Evolutionary conservation across 805 yeast species (phyloP).

Genomic region (Alloascoidea hylecoeti): DNA sequence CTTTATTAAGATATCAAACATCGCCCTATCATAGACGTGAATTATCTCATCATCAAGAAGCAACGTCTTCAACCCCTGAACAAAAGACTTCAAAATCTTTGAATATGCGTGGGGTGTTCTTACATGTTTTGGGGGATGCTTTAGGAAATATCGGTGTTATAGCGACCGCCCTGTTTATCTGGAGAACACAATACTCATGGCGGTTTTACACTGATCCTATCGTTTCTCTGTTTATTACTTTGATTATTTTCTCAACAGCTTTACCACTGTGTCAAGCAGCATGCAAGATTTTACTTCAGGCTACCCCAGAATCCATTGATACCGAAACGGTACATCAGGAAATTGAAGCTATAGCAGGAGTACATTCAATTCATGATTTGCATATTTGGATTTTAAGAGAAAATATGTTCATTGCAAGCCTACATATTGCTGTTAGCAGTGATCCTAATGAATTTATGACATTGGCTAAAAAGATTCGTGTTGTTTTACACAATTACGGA

Average conservation of each 20-base stretch:
- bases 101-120: slow-evolving; percentile 77
- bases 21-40: too few relatives aligned
- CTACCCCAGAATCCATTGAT: slow-evolving; percentile 57
- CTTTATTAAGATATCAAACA: too few relatives aligned
- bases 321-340: slow-evolving; percentile 47
- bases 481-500: slow-evolving; percentile 53
- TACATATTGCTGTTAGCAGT: slow-evolving; percentile 52
- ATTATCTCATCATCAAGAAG: background rate
- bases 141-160: slow-evolving; percentile 76
- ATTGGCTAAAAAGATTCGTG: slow-evolving; percentile 52
- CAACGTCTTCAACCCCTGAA: background rate
- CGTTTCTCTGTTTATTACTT: slow-evolving; percentile 57
- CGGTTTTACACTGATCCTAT: slow-evolving; percentile 59
- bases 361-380: slow-evolving; percentile 67
- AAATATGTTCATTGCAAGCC: slow-evolving; percentile 57
- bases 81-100: slow-evolving; percentile 30
- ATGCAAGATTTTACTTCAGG: slow-evolving; percentile 63
- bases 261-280: slow-evolving; percentile 63
- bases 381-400: slow-evolving; percentile 81
- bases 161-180: slow-evolving; percentile 57
- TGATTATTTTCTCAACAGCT: slow-evolving; percentile 66
- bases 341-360: slow-evolving; percentile 41
- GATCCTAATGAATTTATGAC: slow-evolving; percentile 37
- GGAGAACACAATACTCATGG: slow-evolving; percentile 75
- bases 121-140: slow-evolving; percentile 78